Base-by-base conservation (phyloP, 495 filamentous ascomycete genomes). In the Lindgomyces ingoldianus region DNA sequence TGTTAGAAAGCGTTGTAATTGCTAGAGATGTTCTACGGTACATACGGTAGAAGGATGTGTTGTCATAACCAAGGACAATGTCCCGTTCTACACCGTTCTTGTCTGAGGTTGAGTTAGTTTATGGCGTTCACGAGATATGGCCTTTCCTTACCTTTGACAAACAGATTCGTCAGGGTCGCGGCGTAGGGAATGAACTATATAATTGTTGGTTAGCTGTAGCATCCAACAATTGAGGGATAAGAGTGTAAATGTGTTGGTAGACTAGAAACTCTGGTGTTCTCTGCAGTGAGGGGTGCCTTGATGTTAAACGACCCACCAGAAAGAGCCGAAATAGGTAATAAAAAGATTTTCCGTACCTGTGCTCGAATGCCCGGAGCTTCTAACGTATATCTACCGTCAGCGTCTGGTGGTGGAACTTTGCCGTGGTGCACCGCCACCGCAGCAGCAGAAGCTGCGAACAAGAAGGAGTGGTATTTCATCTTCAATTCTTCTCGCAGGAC, bases 131-230 rank as follows among this genome's bases (percentile, higher is more conserved):
- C n/a, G 10, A 12, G 21, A 46, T 4, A 27, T 22, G 27, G 6
- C 1, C 10, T 26, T 36, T 10, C 4, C 56, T 57, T 33, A 62
- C 64, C 64, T 65, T 79, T 78, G 44, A 85, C 81, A 57, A 80
- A 81, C 41, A 85, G 78, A 59, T 84, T 85, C 49, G 83, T 84
- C 67, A 85, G 76, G 22, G 77, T 75, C 36, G 83, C 83, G 45
- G 80, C 81, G 70, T 82, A 84, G 18, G 81, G 74, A 57, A 84
- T 81, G 70, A 85, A 85, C 78, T 82, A 65, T 33, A 48, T n/a
- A 48, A n/a, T 39, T 16, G 27, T 14, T 9, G 21, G 16, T 41
- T 14, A 21, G 4, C 26, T 4, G 29, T 21, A 26, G 9, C 10
- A 48, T 22, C 24, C 4, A 49, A 3, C 18, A 48, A 24, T 21